Evolutionary conservation across 208 protist genomes (phyloP), one percentile per base, ranked within the genome.

Genomic region (Leishmania mexicana): DNA sequence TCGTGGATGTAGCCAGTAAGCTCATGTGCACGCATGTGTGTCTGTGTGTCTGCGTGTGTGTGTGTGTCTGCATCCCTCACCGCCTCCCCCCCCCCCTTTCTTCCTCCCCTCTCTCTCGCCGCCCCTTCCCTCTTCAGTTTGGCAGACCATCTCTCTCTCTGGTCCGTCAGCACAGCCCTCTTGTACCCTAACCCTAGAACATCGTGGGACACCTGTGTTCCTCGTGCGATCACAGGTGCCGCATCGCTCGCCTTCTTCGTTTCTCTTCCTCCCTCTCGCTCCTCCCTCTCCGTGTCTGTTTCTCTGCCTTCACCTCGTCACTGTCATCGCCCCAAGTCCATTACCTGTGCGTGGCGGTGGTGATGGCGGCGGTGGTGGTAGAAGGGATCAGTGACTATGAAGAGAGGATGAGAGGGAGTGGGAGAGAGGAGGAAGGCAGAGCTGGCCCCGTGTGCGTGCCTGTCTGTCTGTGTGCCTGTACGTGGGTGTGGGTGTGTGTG

Each of bases 111-210:
- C 3, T 72, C 38, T 64, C 10, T 15, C 31, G 42, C 24, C 8
- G 8, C 31, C 51, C 51, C 49, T 75, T 62, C 51, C 72, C 49
- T 21, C 72, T 76, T 76, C 72, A 60, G 49, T 76, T 76, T 45
- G 72, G 45, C 76, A 21, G 76, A n/a, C 51, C 49, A 54, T 24
- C 31, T 28, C 11, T 21, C n/a, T n/a, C 11, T 62, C 28, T 57
- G 31, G 49, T 76, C 72, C 6, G 35, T 31, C 60, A 49, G 2
- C 75, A 24, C 75, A 70, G 53, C 68, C 76, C 75, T 40, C 81
- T n/a, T 85, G 81, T 85, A 85, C 81, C 81, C 81, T 85, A 85
- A 85, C 81, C 81, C 81, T 85, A 85, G 64, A 42, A 21, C n/a
- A 38, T 79, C 60, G 28, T n/a, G 58, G 58, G 31, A 7, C 42